Evolutionary conservation across 169 alveolate species (phyloP).

Genomic region (Besnoitia besnoiti): DNA sequence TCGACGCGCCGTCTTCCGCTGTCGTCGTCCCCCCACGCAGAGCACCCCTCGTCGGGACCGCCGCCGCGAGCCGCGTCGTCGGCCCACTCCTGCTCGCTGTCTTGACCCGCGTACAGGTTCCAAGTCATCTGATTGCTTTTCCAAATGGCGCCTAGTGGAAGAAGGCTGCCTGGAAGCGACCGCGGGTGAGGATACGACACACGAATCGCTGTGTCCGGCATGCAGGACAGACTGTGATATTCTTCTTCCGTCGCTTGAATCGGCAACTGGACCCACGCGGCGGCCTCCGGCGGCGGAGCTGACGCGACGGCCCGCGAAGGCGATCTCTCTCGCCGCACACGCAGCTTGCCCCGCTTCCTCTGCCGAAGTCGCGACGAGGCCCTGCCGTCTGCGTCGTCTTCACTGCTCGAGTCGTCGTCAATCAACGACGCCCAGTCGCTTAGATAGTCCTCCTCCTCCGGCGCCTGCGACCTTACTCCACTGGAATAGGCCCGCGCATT

Average conservation of each 20-base stretch:
- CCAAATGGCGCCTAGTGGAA: not conserved
- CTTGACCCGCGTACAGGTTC: constrained; percentile 18
- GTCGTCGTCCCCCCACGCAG: not conserved
- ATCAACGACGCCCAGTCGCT: not conserved
- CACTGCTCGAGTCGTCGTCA: not conserved
- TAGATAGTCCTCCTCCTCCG: not conserved
- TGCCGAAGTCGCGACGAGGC: not conserved
- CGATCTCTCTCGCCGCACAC: not conserved
- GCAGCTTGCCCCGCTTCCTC: not conserved
- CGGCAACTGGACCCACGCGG: not conserved
- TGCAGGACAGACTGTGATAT: not conserved
- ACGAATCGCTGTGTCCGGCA: not conserved
- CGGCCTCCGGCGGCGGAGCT: not conserved
- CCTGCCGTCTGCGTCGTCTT: not conserved
- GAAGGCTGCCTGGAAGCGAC: not conserved
- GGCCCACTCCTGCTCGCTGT: constrained; percentile 23
- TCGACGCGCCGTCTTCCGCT: not conserved
- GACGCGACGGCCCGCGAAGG: not conserved
- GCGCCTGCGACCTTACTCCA: not conserved
- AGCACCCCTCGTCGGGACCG: not conserved
- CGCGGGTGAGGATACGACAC: constrained; percentile 1
- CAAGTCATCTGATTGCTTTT: constrained; percentile 9
- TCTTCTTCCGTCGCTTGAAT: constrained; percentile 1
- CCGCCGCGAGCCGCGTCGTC: constrained; percentile 1
- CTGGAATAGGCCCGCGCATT: not conserved